Evolutionary conservation across 73 alveolate genomes (phyloP).

Genomic region (Chromera velia): DNA sequence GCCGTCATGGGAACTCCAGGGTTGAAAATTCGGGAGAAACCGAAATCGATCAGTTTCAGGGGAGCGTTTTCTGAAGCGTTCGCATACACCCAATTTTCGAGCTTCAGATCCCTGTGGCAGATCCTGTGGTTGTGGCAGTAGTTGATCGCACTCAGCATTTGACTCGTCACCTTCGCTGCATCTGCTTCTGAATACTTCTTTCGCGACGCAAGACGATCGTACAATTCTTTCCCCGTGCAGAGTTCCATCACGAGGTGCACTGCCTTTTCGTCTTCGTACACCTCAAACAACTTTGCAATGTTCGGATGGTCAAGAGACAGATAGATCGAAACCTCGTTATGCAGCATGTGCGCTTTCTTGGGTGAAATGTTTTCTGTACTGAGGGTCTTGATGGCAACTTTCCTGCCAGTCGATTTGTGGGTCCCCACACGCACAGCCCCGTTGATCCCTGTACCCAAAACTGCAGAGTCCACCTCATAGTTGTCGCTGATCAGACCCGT

Average conservation of each 20-base stretch:
- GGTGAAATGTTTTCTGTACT: not conserved
- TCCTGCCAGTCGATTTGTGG: not conserved
- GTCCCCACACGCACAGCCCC: not conserved
- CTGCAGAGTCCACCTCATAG: not conserved
- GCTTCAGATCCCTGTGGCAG: constrained; percentile 44
- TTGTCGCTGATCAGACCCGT: too few relatives aligned
- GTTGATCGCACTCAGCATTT: constrained; percentile 25
- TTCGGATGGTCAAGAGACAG: not conserved
- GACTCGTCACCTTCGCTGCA: constrained; percentile 1
- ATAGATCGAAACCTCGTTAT: not conserved
- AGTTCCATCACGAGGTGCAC: not conserved
- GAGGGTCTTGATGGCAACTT: not conserved
- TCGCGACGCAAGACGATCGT: not conserved
- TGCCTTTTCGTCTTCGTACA: not conserved
- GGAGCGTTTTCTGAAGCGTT: not conserved
- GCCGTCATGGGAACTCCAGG: not conserved
- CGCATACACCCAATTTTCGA: not conserved
- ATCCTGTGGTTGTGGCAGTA: constrained; percentile 31
- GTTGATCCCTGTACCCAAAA: not conserved
- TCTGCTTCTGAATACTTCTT: not conserved
- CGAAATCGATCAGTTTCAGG: not conserved
- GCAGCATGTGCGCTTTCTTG: not conserved
- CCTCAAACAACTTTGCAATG: not conserved
- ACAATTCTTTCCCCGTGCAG: not conserved
- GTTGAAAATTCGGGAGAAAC: not conserved